phyloP scores from a whole-genome alignment of 2,329 filamentous ascomycete species.

The Fusarium zealandicum region DNA sequence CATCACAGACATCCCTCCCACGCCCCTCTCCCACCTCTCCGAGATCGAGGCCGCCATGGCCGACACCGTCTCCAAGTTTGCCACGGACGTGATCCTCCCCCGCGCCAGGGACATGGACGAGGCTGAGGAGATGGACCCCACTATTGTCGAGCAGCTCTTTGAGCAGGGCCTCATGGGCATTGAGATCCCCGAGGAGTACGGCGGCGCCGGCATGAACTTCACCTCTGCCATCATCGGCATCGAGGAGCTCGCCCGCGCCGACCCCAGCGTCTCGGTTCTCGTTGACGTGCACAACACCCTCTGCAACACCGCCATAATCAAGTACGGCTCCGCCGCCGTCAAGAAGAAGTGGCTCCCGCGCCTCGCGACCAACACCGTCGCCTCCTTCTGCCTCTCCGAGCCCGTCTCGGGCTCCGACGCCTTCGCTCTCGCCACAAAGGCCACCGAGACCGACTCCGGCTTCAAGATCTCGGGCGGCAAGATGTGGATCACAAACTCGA shows the following conservation, averaged over 20 bases:
- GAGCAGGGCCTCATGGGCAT: conserved; percentile 98
- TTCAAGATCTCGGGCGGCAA: conserved; percentile 91
- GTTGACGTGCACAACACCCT: conserved; percentile 98
- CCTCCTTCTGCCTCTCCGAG: conserved; percentile 92
- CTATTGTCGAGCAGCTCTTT: conserved; percentile 89
- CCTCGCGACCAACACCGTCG: conserved; percentile 88
- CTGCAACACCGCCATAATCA: conserved; percentile 91
- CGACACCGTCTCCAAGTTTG: conserved; percentile 90
- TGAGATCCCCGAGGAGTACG: conserved; percentile 96
- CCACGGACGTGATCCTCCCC: conserved; percentile 85
- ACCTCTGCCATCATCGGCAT: conserved; percentile 95
- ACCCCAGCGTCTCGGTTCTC: conserved; percentile 93
- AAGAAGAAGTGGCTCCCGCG: conserved; percentile 90
- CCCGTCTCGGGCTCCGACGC: conserved; percentile 93
- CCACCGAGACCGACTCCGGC: conserved; percentile 80
- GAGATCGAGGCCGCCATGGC: conserved; percentile 90
- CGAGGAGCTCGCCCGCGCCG: conserved; percentile 92
- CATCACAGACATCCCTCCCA: conserved; percentile 81
- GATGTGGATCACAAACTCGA: conserved; percentile 99
- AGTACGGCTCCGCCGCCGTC: conserved; percentile 77
- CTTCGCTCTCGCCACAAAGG: conserved; percentile 92
- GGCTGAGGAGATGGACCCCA: conserved; percentile 89
- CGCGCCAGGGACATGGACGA: conserved; percentile 98
- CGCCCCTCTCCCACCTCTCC: conserved; percentile 90
- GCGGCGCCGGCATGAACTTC: conserved; percentile 98